These are phyloP conservation scores for Parastagonospora avenae DNA, from an alignment of 2,329 filamentous ascomycete species.

Conservation along the genomic window DNA sequence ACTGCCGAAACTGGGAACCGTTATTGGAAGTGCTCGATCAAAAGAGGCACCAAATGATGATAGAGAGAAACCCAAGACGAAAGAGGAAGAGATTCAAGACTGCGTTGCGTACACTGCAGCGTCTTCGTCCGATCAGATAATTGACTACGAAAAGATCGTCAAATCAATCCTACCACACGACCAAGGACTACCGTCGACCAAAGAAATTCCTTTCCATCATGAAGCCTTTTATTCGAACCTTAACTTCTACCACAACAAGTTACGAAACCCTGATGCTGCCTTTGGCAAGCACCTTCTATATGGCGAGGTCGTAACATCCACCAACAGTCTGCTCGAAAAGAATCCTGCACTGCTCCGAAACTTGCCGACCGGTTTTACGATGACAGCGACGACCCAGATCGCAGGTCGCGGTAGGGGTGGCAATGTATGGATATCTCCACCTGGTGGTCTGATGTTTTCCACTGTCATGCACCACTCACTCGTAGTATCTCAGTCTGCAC, in stretches of 20 bases:
- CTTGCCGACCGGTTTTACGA: constrained; percentile 84
- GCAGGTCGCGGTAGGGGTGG: constrained; percentile 85
- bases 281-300: constrained; percentile 85
- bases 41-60: constrained; percentile 9
- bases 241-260: constrained; percentile 65
- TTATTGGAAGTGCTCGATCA: constrained; percentile 29
- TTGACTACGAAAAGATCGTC: constrained; percentile 74
- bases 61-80: constrained; percentile 28
- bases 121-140: constrained; percentile 60
- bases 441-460: constrained; percentile 85
- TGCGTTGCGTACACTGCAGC: constrained; percentile 33
- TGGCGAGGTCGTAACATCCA: constrained; percentile 90
- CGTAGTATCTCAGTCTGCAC: constrained; percentile 70
- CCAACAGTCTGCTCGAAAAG: constrained; percentile 92
- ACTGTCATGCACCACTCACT: constrained; percentile 84
- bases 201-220: constrained; percentile 87
- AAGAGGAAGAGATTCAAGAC: constrained; percentile 36
- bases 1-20: constrained; percentile 26
- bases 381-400: constrained; percentile 84
- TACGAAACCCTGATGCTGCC: constrained; percentile 59
- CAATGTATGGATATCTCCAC: constrained; percentile 94
- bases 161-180: constrained; percentile 80
- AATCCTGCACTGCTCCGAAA: constrained; percentile 78
- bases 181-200: constrained; percentile 66
- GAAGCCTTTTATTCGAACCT: constrained; percentile 76